Evolutionary conservation across 2,329 filamentous ascomycete species (phyloP).

Genomic region (Alternaria rosae): DNA sequence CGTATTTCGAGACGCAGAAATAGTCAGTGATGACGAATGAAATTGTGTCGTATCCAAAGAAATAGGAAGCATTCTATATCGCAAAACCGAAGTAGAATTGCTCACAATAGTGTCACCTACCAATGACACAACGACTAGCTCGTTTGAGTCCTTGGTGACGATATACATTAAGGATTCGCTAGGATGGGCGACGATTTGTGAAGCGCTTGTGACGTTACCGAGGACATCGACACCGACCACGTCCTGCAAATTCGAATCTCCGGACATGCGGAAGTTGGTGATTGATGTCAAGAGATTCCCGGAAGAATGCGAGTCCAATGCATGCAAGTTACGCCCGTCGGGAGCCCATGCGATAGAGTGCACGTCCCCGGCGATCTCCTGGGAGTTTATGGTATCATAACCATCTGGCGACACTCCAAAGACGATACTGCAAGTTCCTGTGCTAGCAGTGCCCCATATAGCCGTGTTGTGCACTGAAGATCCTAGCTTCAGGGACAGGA

Average conservation of each 20-base stretch:
- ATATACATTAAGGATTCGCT: constrained; percentile 23
- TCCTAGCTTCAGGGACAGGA: constrained; percentile 21
- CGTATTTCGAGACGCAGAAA: constrained; percentile 23
- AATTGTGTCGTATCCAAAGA: constrained; percentile 20
- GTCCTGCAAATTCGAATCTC: constrained; percentile 1
- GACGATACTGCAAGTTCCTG: constrained; percentile 30
- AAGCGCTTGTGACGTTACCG: constrained; percentile 24
- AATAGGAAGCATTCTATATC: constrained; percentile 22
- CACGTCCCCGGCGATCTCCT: constrained; percentile 29
- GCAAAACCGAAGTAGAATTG: not conserved
- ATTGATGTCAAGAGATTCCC: constrained; percentile 20
- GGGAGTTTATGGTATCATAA: constrained; percentile 22
- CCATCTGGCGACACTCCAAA: constrained; percentile 26
- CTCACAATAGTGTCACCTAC: not conserved
- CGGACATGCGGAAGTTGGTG: constrained; percentile 29
- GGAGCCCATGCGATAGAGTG: constrained; percentile 32
- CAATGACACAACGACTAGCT: constrained; percentile 24
- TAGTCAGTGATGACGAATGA: constrained; percentile 23
- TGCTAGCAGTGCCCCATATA: constrained; percentile 32
- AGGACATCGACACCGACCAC: constrained; percentile 22
- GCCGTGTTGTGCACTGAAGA: constrained; percentile 17
- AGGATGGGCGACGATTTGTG: constrained; percentile 32
- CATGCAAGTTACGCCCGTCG: constrained; percentile 28
- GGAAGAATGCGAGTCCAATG: constrained; percentile 26
- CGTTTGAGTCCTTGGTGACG: constrained; percentile 29